A percentile compares a stretch with the other conserved stretches of the same genome.
Conservation (phyloP, 164 flowering plant species). For the Piper betle region DNA sequence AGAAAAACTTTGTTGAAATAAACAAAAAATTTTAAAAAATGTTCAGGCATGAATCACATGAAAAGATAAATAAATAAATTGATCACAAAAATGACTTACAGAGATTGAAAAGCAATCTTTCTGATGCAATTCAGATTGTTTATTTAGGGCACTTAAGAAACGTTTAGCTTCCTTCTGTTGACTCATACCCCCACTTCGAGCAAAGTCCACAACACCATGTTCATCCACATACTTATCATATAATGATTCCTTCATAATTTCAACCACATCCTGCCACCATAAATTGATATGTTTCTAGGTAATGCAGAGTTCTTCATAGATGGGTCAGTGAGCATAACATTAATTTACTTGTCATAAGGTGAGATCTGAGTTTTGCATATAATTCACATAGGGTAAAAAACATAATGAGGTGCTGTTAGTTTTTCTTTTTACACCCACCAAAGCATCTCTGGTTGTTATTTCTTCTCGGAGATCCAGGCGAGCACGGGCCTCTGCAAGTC, state of each 20-base stretch:
- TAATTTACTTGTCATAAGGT: neutral
- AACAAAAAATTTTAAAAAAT: neutral
- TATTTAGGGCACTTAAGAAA: constrained; percentile 71
- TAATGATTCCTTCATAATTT: constrained; percentile 93
- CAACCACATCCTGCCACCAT: constrained; percentile 79
- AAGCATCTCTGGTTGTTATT: constrained; percentile 86
- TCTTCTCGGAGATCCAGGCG: constrained; percentile 86
- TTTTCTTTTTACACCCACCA: constrained; percentile 31
- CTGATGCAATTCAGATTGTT: constrained; percentile 80
- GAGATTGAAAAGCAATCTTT: constrained; percentile 88
- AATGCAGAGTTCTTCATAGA: neutral
- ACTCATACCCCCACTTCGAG: constrained; percentile 99
- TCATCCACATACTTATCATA: constrained; percentile 95
- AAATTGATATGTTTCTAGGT: constrained; percentile 3
- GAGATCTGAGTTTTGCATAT: neutral
- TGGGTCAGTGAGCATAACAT: neutral
- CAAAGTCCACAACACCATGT: constrained; percentile 88
- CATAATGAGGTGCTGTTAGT: neutral
- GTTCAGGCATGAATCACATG: too few species aligned
- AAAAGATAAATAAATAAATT: too few species aligned
- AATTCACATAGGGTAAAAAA: neutral
- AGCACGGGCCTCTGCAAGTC: constrained; percentile 97
- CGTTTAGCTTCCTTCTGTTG: constrained; percentile 94
- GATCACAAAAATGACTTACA: constrained; percentile 24
- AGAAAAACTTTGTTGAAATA: constrained; percentile 1